Evolutionary conservation across 1,284 basidiomycete genomes (phyloP).

Genomic region (Leccinum huronense): DNA sequence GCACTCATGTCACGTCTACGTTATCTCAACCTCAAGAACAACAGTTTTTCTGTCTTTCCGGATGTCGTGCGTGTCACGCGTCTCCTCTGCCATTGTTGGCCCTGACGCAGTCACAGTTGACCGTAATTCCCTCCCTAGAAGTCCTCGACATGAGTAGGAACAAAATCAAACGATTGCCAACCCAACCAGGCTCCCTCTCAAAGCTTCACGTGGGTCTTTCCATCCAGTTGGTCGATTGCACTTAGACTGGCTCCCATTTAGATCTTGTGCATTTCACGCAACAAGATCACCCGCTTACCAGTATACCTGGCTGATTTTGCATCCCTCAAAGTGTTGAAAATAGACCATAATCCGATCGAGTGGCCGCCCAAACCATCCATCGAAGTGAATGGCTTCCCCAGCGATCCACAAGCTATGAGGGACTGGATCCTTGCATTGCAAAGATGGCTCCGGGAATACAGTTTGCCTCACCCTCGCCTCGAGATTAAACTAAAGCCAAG

Average conservation of each 20-base stretch:
- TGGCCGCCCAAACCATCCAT: conserved; percentile 77
- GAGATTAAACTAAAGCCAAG: conserved; percentile 35
- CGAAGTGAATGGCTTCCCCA: conserved; percentile 42
- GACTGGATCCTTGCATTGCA: conserved; percentile 75
- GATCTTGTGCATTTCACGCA: conserved; percentile 87
- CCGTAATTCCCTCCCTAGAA: conserved; percentile 84
- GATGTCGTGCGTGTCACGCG: conserved; percentile 64
- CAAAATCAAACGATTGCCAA: conserved; percentile 80
- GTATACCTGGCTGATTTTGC: conserved; percentile 74
- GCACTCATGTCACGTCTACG: conserved; percentile 73
- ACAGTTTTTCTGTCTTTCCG: conserved; percentile 83
- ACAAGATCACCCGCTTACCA: conserved; percentile 81
- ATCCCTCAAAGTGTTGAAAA: conserved; percentile 77
- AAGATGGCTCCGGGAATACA: conserved; percentile 67
- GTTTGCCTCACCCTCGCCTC: conserved; percentile 27
- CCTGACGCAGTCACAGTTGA: conserved; percentile 57
- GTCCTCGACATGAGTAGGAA: conserved; percentile 95
- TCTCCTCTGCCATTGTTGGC: conserved; percentile 4
- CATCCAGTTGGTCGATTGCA: conserved; percentile 5
- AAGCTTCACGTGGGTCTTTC: conserved; percentile 66
- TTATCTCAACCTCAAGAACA: conserved; percentile 93
- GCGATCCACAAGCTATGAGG: conserved; percentile 54
- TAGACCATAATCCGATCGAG: conserved; percentile 89
- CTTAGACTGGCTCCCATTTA: conserved; percentile 35
- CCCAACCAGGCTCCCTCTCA: conserved; percentile 75